These are phyloP conservation scores for Trichoderma erinaceum DNA, from an alignment of 495 filamentous ascomycete genomes.

Conservation along the genomic window DNA sequence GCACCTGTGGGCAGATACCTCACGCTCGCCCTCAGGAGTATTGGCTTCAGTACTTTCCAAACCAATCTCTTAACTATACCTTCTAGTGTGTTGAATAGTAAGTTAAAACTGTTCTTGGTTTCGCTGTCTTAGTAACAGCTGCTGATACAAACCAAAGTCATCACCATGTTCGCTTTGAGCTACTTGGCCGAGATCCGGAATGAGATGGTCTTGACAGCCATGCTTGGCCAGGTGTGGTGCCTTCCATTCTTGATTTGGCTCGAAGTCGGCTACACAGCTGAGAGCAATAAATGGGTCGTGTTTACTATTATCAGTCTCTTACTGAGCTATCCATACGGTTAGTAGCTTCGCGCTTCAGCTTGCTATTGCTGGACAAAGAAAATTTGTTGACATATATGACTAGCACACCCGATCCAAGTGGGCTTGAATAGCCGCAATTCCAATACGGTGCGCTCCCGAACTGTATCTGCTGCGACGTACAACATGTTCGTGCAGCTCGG, in stretches of 20 bases:
- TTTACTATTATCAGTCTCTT: constrained; percentile 48
- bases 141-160: not conserved
- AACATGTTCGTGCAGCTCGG: constrained; percentile 44
- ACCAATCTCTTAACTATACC: constrained; percentile 51
- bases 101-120: constrained; percentile 22
- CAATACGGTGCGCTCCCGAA: constrained; percentile 54
- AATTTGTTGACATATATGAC: no score
- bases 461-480: constrained; percentile 50
- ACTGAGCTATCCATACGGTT: constrained; percentile 53
- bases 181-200: constrained; percentile 46
- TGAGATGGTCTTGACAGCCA: constrained; percentile 43
- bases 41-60: constrained; percentile 50
- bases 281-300: constrained; percentile 46
- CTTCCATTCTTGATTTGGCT: constrained; percentile 54
- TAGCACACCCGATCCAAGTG: constrained; percentile 50
- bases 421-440: constrained; percentile 56
- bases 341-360: no score
- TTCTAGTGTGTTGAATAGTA: constrained; percentile 58
- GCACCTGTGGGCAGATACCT: constrained; percentile 41
- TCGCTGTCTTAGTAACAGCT: constrained; percentile 22
- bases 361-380: no score
- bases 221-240: constrained; percentile 46
- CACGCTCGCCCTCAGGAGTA: constrained; percentile 41
- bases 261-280: constrained; percentile 38
- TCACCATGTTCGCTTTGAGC: constrained; percentile 42